Evolutionary conservation across 805 yeast species (phyloP), one percentile per base, ranked within the genome.

Genomic region (Suhomyces sp.): DNA sequence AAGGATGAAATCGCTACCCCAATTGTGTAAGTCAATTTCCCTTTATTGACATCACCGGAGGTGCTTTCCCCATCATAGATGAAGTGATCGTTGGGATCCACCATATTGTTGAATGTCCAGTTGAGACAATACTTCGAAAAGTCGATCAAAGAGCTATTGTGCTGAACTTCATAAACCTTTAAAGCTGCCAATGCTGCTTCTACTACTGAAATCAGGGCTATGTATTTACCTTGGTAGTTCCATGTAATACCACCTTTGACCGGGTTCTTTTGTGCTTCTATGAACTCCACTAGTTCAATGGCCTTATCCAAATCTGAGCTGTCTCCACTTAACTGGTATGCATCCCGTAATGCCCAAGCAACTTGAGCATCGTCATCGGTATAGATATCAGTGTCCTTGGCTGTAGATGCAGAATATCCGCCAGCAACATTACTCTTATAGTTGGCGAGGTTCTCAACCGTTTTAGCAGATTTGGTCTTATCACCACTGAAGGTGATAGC

Each of bases 351-450:
- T 3, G 48, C 53, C 59, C 61, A 58, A 4, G 48, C 48, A 3
- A 53, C 39, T 35, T 58, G 64, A 1, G 55, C 47, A 36, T 56
- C 54, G 37, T 58, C 64, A 36, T 58, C 64, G 16, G 43, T 51
- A 35, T 58, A 58, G 15, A 57, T 45, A 27, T 57, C 60, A 13
- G 37, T 31, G 30, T 51, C 51, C 12, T 44, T 43, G 6, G 46
- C 52, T 2, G 50, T 45, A 2, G 54, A 33, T 2, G 61, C 50
- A 13, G 60, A 53, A 32, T 40, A 58, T 30, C 51, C 60, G 5
- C 54, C 56, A 6, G 30, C 19, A 10, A 42, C 19, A 6, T 38
- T 9, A 38, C 51, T 55, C 28, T 48, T 40, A 37, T 55, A 54
- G 13, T 45, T 25, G 6, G 27, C 16, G 14, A 58, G 31, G 15